Evolutionary conservation across 805 yeast genomes (phyloP).

Genomic region (Cyberlindnera sargentensis): DNA sequence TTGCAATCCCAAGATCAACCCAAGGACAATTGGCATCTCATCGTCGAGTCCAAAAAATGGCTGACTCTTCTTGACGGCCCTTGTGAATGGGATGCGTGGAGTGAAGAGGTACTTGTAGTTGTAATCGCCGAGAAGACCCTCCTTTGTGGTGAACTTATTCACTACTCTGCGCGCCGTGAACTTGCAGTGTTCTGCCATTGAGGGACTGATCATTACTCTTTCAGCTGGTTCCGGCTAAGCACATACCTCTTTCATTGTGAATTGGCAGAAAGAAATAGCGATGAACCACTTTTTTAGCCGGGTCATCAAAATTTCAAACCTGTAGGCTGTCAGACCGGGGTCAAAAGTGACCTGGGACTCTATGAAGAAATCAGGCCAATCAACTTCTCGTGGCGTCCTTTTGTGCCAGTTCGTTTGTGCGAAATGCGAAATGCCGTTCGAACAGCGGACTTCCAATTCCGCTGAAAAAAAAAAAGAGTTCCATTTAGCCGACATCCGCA

Average conservation of each 20-base stretch:
- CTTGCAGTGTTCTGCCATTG: conserved; percentile 1
- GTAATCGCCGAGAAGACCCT: conserved; percentile 82
- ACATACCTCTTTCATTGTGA: too few species aligned
- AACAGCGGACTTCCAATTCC: too few species aligned
- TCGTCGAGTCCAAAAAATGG: conserved; percentile 80
- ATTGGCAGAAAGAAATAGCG: neutral
- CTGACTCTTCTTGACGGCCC: conserved; percentile 40
- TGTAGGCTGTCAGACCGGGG: too few species aligned
- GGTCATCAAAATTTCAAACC: too few species aligned
- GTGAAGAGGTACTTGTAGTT: conserved; percentile 75
- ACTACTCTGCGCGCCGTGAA: neutral
- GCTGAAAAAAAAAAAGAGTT: too few species aligned
- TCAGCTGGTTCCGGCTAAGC: too few species aligned
- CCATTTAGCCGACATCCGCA: too few species aligned
- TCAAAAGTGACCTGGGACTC: neutral
- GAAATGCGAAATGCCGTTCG: too few species aligned
- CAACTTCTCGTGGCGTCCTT: too few species aligned
- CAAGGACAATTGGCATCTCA: conserved; percentile 73
- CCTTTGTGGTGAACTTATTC: conserved; percentile 47
- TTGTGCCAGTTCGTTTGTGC: too few species aligned
- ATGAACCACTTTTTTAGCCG: neutral
- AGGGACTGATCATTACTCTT: neutral
- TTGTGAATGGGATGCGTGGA: conserved; percentile 68
- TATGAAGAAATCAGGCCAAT: neutral
- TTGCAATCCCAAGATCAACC: conserved; percentile 74